A percentile compares a stretch with the other conserved stretches of the same genome.
Evolutionary conservation across 1,284 basidiomycete species (phyloP).

Genomic region (Puccinia sorghi): DNA sequence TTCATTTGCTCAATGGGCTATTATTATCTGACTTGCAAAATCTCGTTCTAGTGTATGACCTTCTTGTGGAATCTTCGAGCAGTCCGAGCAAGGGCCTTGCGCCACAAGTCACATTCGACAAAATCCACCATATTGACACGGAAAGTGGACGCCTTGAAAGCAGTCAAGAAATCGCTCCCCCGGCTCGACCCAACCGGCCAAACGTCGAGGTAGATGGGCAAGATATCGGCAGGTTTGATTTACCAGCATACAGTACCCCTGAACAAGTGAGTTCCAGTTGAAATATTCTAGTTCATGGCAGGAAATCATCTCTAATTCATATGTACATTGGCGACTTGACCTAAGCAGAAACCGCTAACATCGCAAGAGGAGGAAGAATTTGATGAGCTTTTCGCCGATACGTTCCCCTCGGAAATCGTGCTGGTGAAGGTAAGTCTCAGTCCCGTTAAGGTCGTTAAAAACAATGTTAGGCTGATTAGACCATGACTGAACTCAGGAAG

Average conservation of each 20-base stretch:
- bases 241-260: constrained; percentile 1
- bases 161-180: background rate
- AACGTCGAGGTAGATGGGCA: constrained; percentile 23
- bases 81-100: background rate
- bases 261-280: background rate
- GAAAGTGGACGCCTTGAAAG: background rate
- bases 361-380: constrained; percentile 19
- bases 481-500: background rate
- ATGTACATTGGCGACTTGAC: background rate
- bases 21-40: background rate
- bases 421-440: background rate
- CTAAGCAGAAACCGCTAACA: constrained; percentile 11
- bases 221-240: constrained; percentile 13
- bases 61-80: background rate
- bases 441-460: background rate
- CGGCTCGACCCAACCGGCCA: constrained; percentile 4
- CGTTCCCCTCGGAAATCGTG: background rate
- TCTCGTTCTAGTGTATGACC: background rate
- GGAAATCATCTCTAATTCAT: background rate
- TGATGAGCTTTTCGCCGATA: constrained; percentile 17
- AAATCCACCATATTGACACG: background rate
- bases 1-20: background rate
- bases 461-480: background rate
- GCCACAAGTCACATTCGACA: constrained; percentile 1
- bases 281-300: background rate